These are phyloP conservation scores for Puccinia coronata DNA, from an alignment of 1,284 basidiomycete species.

Conservation along the genomic window DNA sequence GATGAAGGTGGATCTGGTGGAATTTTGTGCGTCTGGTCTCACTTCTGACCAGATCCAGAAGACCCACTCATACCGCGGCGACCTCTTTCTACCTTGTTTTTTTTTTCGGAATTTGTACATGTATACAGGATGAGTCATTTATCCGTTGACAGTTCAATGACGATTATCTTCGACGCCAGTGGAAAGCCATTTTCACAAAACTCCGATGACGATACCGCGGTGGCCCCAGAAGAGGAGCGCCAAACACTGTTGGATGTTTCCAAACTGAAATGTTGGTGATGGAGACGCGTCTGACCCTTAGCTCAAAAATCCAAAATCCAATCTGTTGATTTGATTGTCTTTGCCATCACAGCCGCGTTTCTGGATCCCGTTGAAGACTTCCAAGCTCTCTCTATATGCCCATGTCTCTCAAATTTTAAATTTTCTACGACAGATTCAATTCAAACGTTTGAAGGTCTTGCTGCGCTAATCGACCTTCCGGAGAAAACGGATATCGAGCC, in stretches of 20 bases:
- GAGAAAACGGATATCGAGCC: conserved; percentile 33
- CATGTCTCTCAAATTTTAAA: conserved; percentile 75
- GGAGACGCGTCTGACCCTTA: not conserved
- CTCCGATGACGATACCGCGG: conserved; percentile 65
- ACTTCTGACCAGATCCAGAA: not conserved
- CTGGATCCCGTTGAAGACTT: conserved; percentile 69
- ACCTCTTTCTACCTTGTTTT: conserved; percentile 83
- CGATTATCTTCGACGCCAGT: conserved; percentile 94
- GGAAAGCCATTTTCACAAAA: conserved; percentile 33
- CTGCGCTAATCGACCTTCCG: conserved; percentile 32
- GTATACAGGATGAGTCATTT: conserved; percentile 61
- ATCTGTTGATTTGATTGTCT: conserved; percentile 25
- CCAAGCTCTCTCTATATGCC: conserved; percentile 72
- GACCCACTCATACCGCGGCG: conserved; percentile 62
- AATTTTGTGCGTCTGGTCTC: conserved; percentile 55
- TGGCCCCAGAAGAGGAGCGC: conserved; percentile 63
- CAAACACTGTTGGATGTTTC: conserved; percentile 54
- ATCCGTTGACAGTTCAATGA: conserved; percentile 76
- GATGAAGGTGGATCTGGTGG: conserved; percentile 97
- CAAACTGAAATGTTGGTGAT: conserved; percentile 60
- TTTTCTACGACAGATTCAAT: conserved; percentile 68
- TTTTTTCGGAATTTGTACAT: conserved; percentile 42
- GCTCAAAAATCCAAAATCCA: no score
- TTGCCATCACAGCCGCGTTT: conserved; percentile 60
- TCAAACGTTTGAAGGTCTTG: conserved; percentile 33